Conservation (phyloP, 176 grass and related monocot genomes). For the Avena insularis region DNA sequence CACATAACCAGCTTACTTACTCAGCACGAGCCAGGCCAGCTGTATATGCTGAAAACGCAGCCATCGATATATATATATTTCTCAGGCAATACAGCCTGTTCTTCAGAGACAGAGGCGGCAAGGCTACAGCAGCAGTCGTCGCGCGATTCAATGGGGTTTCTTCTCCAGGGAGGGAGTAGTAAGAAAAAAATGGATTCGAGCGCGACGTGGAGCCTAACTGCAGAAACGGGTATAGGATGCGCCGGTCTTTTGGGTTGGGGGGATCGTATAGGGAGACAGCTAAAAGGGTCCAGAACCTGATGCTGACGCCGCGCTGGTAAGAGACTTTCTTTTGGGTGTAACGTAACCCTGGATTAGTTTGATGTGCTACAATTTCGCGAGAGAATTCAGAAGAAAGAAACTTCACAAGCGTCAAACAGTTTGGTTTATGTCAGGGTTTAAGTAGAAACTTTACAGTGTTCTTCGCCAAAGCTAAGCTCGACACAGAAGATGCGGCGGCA, state of each 20-base stretch:
- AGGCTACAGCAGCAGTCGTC: neutral
- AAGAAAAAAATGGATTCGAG: slow-evolving; percentile 15
- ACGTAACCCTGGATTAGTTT: neutral
- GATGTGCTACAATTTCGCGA: too few relatives aligned
- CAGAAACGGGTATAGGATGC: neutral
- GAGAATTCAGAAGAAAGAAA: too few relatives aligned
- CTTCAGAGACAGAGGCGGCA: slow-evolving; percentile 9
- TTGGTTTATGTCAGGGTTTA: too few relatives aligned
- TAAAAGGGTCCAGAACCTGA: slow-evolving; percentile 16
- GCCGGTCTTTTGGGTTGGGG: neutral
- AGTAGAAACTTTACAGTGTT: neutral
- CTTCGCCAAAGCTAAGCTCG: slow-evolving; percentile 12
- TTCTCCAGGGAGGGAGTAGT: neutral
- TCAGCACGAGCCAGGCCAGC: slow-evolving; percentile 20
- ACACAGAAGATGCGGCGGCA: slow-evolving; percentile 15
- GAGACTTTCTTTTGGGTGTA: neutral
- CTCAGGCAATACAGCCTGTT: slow-evolving; percentile 21
- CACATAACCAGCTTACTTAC: slow-evolving; percentile 27
- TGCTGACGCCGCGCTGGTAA: neutral
- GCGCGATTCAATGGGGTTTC: slow-evolving; percentile 13
- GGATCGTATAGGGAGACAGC: slow-evolving; percentile 10
- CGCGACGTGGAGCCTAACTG: slow-evolving; percentile 42
- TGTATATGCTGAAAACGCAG: slow-evolving; percentile 29
- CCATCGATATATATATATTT: slow-evolving; percentile 22
- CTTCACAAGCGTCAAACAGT: too few relatives aligned